These are phyloP conservation scores for Colletotrichum caudatum DNA, from an alignment of 2,329 filamentous ascomycete genomes.

Conservation along the genomic window DNA sequence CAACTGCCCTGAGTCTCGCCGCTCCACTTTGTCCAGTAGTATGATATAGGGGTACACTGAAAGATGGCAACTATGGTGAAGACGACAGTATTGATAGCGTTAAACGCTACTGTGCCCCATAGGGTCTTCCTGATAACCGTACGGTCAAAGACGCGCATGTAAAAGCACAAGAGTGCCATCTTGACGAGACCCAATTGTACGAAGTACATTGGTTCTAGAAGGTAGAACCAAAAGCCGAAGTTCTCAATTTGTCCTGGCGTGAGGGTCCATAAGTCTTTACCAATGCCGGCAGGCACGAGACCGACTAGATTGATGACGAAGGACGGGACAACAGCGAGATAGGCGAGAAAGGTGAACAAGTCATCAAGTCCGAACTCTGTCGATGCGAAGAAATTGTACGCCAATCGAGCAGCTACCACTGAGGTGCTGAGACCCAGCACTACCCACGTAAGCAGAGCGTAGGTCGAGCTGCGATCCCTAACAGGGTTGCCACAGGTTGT, in stretches of 20 bases:
- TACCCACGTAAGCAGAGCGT: slow-evolving; percentile 24
- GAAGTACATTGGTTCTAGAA: slow-evolving; percentile 55
- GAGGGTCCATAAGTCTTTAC: slow-evolving; percentile 52
- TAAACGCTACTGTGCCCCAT: slow-evolving; percentile 51
- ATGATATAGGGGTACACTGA: slow-evolving; percentile 55
- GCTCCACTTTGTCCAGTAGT: slow-evolving; percentile 58
- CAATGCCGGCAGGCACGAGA: slow-evolving; percentile 48
- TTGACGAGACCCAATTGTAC: slow-evolving; percentile 54
- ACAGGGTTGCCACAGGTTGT: slow-evolving; percentile 27
- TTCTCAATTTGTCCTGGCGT: slow-evolving; percentile 42
- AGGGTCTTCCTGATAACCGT: slow-evolving; percentile 48
- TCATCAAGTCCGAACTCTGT: slow-evolving; percentile 50
- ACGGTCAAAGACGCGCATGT: slow-evolving; percentile 56
- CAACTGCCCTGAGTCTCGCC: slow-evolving; percentile 55
- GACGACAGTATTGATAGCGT: slow-evolving; percentile 46
- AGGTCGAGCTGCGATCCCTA: slow-evolving; percentile 28
- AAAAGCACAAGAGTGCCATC: slow-evolving; percentile 57
- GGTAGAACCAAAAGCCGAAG: slow-evolving; percentile 49
- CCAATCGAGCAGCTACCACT: slow-evolving; percentile 51
- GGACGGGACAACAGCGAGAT: slow-evolving; percentile 44
- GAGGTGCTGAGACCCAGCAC: slow-evolving; percentile 40
- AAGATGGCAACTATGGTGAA: slow-evolving; percentile 52
- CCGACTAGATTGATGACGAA: slow-evolving; percentile 45
- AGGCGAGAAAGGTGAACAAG: slow-evolving; percentile 45
- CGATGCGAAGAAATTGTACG: slow-evolving; percentile 46